phyloP scores from a whole-genome alignment of 768 basidiomycete species.

The Mrakia hoshinonis region DNA sequence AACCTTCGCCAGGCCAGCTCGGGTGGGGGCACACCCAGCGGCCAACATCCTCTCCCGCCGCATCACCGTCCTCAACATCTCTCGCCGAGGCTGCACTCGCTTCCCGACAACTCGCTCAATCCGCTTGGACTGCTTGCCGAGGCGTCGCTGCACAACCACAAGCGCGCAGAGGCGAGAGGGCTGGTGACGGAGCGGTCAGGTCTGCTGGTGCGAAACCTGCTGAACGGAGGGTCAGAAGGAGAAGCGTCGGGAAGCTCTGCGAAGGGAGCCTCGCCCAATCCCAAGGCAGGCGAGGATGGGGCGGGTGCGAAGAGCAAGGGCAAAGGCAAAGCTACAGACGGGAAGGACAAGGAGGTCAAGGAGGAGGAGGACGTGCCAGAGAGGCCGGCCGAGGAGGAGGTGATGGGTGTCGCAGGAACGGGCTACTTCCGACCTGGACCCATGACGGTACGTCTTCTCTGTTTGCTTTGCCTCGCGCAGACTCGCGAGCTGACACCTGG shows the following conservation, averaged over 20 bases:
- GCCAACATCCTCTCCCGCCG: slow-evolving; percentile 8
- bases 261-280: background rate
- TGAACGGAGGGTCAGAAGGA: slow-evolving; percentile 7
- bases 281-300: background rate
- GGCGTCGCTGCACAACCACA: slow-evolving; percentile 50
- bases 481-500: background rate
- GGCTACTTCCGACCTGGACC: slow-evolving; percentile 78
- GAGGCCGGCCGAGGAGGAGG: slow-evolving; percentile 26
- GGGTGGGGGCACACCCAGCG: background rate
- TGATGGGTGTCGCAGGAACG: slow-evolving; percentile 70
- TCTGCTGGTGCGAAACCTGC: slow-evolving; percentile 7
- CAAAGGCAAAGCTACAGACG: background rate
- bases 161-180: slow-evolving; percentile 20
- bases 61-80: slow-evolving; percentile 42
- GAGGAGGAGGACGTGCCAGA: slow-evolving; percentile 5
- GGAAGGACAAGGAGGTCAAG: slow-evolving; percentile 1
- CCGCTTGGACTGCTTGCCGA: slow-evolving; percentile 88
- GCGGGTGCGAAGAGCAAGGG: background rate
- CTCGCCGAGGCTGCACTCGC: slow-evolving; percentile 78
- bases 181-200: slow-evolving; percentile 1
- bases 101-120: slow-evolving; percentile 87
- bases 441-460: slow-evolving; percentile 17
- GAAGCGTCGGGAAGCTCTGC: background rate
- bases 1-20: background rate
- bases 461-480: background rate